A percentile compares a stretch with the other conserved stretches of the same genome.
These are phyloP conservation scores for Colletotrichum cereale DNA, from an alignment of 2,329 filamentous ascomycete genomes.

Conservation along the genomic window DNA sequence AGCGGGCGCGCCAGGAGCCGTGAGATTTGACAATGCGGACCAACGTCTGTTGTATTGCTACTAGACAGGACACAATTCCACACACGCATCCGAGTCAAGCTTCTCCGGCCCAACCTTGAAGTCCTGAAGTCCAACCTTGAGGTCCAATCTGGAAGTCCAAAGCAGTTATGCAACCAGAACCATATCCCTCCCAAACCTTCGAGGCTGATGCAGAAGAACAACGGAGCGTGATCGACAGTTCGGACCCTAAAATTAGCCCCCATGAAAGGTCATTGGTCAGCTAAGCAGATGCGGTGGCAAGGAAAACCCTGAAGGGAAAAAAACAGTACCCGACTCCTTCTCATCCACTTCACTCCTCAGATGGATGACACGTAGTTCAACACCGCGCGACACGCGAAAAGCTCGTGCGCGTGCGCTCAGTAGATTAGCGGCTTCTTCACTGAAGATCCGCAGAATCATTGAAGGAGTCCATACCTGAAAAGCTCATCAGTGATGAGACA, in stretches of 20 bases:
- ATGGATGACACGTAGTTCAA: neutral
- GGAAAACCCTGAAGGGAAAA: constrained; percentile 16
- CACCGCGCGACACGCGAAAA: constrained; percentile 15
- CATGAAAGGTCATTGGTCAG: neutral
- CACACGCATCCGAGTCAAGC: neutral
- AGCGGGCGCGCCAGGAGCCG: too few species aligned
- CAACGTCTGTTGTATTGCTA: neutral
- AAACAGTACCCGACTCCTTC: constrained; percentile 20
- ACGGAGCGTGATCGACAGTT: constrained; percentile 5
- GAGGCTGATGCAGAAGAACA: constrained; percentile 2
- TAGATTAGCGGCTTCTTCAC: constrained; percentile 17
- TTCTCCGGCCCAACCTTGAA: neutral
- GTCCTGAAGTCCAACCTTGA: neutral
- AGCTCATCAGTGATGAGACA: constrained; percentile 31
- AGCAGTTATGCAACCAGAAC: neutral
- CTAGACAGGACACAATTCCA: neutral
- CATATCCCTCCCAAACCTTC: neutral
- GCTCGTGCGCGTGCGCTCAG: neutral
- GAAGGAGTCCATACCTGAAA: constrained; percentile 17
- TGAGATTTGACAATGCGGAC: neutral
- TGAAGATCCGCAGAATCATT: constrained; percentile 11
- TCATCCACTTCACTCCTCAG: constrained; percentile 9
- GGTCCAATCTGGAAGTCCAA: neutral
- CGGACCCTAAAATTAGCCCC: neutral
- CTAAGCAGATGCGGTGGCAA: constrained; percentile 16